Evolutionary conservation across 164 flowering plant species (phyloP).

Genomic region (Umbellularia californica): DNA sequence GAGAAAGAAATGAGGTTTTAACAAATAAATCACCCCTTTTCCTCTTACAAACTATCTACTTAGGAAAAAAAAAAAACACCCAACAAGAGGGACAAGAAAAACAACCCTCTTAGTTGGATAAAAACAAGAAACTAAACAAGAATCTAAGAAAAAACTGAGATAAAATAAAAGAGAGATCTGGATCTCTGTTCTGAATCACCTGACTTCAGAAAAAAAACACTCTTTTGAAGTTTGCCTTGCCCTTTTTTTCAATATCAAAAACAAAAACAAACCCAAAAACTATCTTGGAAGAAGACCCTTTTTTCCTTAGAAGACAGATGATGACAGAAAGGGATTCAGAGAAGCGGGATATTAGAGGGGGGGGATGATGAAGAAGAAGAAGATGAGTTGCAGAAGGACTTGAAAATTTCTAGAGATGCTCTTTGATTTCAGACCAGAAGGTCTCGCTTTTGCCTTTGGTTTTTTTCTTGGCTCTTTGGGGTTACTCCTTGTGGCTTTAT

Average conservation of each 20-base stretch:
- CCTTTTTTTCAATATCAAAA: constrained; percentile 5
- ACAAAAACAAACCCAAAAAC: constrained; percentile 25
- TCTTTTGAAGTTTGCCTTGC: constrained; percentile 35
- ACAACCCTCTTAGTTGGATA: constrained; percentile 48
- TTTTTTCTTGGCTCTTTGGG: neutral
- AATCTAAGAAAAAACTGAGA: constrained; percentile 3
- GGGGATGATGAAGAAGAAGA: constrained; percentile 13
- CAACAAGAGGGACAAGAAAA: constrained; percentile 54
- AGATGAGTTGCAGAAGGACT: constrained; percentile 1
- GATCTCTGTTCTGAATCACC: constrained; percentile 70
- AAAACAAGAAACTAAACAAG: constrained; percentile 3
- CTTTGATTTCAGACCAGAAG: neutral
- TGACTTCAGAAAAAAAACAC: constrained; percentile 28
- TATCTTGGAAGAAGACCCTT: neutral
- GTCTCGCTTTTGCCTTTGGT: constrained; percentile 1
- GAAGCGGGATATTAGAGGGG: constrained; percentile 45
- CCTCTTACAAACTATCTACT: neutral
- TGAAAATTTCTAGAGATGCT: neutral
- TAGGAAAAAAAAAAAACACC: neutral
- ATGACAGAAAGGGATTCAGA: constrained; percentile 72
- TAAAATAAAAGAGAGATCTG: constrained; percentile 25
- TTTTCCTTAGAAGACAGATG: constrained; percentile 41
- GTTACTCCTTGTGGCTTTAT: neutral
- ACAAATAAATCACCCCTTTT: constrained; percentile 27
- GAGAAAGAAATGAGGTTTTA: constrained; percentile 16